Conservation (phyloP, 495 filamentous ascomycete genomes). For the Xylona heveae region DNA sequence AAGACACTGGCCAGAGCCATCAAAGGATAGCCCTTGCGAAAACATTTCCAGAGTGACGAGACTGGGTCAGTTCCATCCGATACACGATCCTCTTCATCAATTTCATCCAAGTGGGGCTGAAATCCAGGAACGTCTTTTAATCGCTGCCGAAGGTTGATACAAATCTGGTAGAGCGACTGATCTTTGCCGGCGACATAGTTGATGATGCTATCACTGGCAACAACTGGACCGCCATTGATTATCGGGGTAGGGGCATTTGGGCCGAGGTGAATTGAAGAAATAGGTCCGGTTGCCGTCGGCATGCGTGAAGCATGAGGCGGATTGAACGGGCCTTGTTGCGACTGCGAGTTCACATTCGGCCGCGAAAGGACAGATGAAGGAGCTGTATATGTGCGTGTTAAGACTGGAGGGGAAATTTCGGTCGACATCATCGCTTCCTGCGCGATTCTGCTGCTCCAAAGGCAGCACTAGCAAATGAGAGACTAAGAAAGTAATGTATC, state of each 20-base stretch:
- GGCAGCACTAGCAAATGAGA: no score
- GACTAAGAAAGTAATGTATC: no score
- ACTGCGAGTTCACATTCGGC: no score
- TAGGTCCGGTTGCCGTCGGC: background rate
- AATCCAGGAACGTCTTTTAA: conserved; percentile 69
- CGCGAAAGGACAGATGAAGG: conserved; percentile 1
- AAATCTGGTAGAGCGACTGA: conserved; percentile 84
- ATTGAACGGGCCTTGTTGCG: no score
- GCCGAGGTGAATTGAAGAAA: background rate
- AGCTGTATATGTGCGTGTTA: conserved; percentile 2
- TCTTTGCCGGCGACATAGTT: conserved; percentile 79
- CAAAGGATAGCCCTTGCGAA: conserved; percentile 67
- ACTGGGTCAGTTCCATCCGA: conserved; percentile 58
- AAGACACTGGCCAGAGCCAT: conserved; percentile 77
- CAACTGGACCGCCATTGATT: conserved; percentile 33
- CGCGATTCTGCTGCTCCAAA: background rate
- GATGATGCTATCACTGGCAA: conserved; percentile 75
- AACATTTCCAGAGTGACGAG: conserved; percentile 70
- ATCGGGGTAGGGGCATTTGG: conserved; percentile 9
- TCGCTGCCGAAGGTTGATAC: conserved; percentile 58
- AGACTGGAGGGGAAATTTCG: background rate
- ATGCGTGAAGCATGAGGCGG: no score
- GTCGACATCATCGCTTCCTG: conserved; percentile 1
- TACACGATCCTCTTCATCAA: conserved; percentile 25
- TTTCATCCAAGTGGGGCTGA: conserved; percentile 40